These are phyloP conservation scores for Vitellaria paradoxa DNA, from an alignment of 179 eudicot species.

Conservation along the genomic window DNA sequence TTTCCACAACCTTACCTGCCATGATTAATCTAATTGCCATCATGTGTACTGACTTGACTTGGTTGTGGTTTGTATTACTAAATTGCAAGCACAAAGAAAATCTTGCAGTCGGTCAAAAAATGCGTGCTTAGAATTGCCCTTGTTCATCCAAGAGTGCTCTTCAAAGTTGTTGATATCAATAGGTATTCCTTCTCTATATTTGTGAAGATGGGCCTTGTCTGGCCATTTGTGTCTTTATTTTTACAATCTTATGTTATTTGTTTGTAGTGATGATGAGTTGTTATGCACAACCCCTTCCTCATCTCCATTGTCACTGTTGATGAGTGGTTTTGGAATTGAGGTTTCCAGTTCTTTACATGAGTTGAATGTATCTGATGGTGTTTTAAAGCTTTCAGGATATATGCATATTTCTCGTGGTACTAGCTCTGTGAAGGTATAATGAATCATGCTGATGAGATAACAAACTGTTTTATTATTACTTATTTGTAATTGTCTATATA, in stretches of 20 bases:
- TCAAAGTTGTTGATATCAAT: slow-evolving; percentile 70
- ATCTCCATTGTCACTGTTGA: slow-evolving; percentile 63
- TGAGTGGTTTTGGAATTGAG: slow-evolving; percentile 64
- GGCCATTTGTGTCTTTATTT: slow-evolving; percentile 8
- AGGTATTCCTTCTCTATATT: slow-evolving; percentile 40
- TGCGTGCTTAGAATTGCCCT: slow-evolving; percentile 69
- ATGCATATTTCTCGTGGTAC: slow-evolving; percentile 60
- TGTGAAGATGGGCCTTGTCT: slow-evolving; percentile 10
- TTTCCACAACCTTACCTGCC: background rate
- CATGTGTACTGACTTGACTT: slow-evolving; percentile 9
- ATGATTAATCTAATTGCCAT: background rate
- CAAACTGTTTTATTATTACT: slow-evolving; percentile 4
- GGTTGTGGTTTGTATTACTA: slow-evolving; percentile 18
- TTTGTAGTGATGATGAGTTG: slow-evolving; percentile 76
- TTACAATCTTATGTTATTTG: slow-evolving; percentile 19
- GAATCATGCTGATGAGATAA: slow-evolving; percentile 11
- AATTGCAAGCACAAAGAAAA: slow-evolving; percentile 70
- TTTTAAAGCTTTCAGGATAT: slow-evolving; percentile 68
- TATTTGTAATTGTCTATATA: slow-evolving; percentile 18
- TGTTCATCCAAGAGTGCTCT: slow-evolving; percentile 59
- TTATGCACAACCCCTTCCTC: slow-evolving; percentile 58
- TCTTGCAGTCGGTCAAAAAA: slow-evolving; percentile 62
- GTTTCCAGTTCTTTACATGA: slow-evolving; percentile 46
- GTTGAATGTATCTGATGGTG: slow-evolving; percentile 59
- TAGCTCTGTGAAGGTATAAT: slow-evolving; percentile 55